Percentiles rank a stretch among this genome's conserved stretches.
Conservation (phyloP, 441 rosid genomes). For the Bruguiera hainesii region DNA sequence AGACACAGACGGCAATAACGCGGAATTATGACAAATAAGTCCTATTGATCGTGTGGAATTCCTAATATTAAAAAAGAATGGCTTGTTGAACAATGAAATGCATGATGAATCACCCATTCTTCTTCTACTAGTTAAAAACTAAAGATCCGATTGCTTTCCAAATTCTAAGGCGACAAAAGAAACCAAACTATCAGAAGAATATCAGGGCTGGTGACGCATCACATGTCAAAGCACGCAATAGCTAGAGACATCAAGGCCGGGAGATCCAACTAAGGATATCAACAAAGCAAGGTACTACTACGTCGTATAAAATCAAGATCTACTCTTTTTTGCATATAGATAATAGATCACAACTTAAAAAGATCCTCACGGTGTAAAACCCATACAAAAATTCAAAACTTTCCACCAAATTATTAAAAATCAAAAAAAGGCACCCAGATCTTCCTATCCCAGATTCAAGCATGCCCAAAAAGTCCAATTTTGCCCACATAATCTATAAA, state of each 20-base stretch:
- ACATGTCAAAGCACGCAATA: conserved; percentile 9
- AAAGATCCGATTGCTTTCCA: neutral
- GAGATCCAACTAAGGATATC: conserved; percentile 6
- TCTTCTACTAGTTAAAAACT: too few species aligned
- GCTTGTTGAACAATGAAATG: neutral
- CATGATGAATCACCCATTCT: neutral
- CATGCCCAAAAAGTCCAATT: neutral
- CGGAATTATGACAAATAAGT: neutral
- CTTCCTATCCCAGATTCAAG: neutral
- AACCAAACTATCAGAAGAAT: neutral
- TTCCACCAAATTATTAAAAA: conserved; percentile 4
- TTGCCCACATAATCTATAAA: neutral
- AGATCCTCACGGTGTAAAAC: neutral
- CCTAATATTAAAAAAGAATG: neutral
- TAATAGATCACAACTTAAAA: neutral
- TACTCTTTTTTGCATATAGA: too few species aligned
- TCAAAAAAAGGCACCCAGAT: neutral
- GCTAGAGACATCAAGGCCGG: neutral
- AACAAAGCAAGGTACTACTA: neutral
- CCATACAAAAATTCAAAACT: neutral
- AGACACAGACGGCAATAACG: neutral
- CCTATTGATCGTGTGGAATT: neutral
- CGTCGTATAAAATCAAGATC: neutral
- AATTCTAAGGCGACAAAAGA: neutral
- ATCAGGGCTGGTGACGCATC: neutral